Conservation (phyloP, 2,329 filamentous ascomycete species). For the Beauveria rudraprayagi region DNA sequence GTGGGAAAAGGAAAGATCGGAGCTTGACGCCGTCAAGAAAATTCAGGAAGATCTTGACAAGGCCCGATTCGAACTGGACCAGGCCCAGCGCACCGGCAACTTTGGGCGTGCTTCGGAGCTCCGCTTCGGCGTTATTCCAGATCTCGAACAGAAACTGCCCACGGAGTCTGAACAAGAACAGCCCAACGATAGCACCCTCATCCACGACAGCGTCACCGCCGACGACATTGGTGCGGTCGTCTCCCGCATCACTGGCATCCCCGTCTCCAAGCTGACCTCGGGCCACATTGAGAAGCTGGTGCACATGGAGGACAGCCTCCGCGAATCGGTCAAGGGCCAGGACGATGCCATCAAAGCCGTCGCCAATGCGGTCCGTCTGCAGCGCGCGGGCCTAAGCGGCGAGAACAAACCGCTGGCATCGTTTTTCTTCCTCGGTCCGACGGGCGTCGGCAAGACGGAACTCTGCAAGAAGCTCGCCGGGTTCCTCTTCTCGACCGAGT, state of each 20-base stretch:
- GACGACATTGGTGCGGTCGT: constrained; percentile 94
- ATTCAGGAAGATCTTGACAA: constrained; percentile 83
- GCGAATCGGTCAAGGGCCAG: constrained; percentile 80
- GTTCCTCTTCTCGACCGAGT: constrained; percentile 89
- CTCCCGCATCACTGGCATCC: constrained; percentile 84
- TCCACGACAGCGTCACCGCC: constrained; percentile 90
- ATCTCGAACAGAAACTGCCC: constrained; percentile 69
- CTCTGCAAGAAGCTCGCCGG: constrained; percentile 91
- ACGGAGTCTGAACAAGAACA: constrained; percentile 52
- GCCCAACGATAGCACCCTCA: constrained; percentile 46
- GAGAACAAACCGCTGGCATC: constrained; percentile 87
- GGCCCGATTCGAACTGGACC: constrained; percentile 76
- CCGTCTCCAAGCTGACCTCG: constrained; percentile 82
- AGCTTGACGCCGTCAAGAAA: constrained; percentile 81
- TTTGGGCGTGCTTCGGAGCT: constrained; percentile 88
- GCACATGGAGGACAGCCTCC: constrained; percentile 86
- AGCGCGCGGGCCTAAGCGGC: constrained; percentile 82
- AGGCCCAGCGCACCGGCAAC: constrained; percentile 78
- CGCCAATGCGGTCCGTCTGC: constrained; percentile 86
- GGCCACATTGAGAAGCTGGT: constrained; percentile 93
- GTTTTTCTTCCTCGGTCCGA: constrained; percentile 97
- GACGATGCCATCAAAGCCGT: constrained; percentile 89
- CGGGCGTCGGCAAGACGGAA: constrained; percentile 94
- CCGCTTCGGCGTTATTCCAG: constrained; percentile 79
- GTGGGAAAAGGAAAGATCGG: constrained; percentile 83